Conservation (phyloP, 176 grass and related monocot species). For the Eleusine coracana region DNA sequence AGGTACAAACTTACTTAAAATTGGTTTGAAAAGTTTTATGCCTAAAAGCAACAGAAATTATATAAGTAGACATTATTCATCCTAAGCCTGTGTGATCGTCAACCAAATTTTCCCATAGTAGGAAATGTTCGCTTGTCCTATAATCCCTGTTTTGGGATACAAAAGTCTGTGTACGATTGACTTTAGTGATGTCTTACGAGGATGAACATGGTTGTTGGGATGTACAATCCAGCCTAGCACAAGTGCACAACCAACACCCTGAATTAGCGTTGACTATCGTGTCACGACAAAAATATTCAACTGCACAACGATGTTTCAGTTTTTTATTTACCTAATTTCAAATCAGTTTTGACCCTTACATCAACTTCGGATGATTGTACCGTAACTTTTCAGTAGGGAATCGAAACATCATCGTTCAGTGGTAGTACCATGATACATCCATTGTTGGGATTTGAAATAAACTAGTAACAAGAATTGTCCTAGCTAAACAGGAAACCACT, state of each 20-base stretch:
- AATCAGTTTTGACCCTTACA: not conserved
- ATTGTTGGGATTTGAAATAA: too few species aligned
- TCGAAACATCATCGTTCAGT: too few species aligned
- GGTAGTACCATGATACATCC: too few species aligned
- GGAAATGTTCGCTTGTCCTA: not conserved
- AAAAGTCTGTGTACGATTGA: not conserved
- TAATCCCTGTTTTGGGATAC: not conserved
- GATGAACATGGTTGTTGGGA: not conserved
- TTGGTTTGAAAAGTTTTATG: too few species aligned
- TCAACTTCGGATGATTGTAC: too few species aligned
- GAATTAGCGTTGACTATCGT: not conserved
- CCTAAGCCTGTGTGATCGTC: too few species aligned
- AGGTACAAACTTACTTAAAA: too few species aligned
- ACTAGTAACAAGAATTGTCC: too few species aligned
- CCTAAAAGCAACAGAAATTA: too few species aligned
- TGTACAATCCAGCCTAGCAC: not conserved
- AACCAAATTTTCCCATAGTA: not conserved
- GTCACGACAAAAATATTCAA: not conserved
- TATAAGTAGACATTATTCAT: too few species aligned
- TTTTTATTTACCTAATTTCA: not conserved
- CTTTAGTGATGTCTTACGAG: not conserved
- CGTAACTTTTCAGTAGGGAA: too few species aligned
- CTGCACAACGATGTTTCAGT: not conserved
- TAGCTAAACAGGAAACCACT: too few species aligned
- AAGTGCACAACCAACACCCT: not conserved